A percentile compares a stretch with the other conserved stretches of the same genome.
These are phyloP conservation scores for Lunularia cruciata DNA, from an alignment of 225 moss, liverwort and hornwort species.

Conservation along the genomic window DNA sequence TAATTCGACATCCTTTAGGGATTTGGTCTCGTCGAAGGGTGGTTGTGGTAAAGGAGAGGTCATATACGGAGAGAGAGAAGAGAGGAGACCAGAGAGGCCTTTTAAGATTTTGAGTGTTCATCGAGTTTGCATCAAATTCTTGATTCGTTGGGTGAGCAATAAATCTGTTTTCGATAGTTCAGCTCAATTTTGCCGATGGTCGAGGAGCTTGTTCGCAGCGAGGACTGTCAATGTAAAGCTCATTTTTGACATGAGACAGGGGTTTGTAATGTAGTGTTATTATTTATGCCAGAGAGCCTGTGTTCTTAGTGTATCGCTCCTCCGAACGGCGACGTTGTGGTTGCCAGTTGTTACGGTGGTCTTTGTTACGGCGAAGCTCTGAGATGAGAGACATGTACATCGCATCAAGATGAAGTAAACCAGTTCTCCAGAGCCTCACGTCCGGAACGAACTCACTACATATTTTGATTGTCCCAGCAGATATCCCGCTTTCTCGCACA, in stretches of 20 bases:
- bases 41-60: conserved; percentile 29
- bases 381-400: not conserved
- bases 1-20: conserved; percentile 18
- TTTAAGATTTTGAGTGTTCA: conserved; percentile 17
- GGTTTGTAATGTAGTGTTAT: not conserved
- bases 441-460: too few relatives aligned
- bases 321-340: not conserved
- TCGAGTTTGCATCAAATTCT: conserved; percentile 25
- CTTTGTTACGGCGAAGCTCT: not conserved
- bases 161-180: conserved; percentile 18
- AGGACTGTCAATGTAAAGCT: not conserved
- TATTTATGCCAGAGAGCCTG: not conserved
- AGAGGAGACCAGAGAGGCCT: conserved; percentile 11
- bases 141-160: conserved; percentile 37
- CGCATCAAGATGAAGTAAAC: too few relatives aligned
- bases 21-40: conserved; percentile 18
- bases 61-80: conserved; percentile 29
- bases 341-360: not conserved
- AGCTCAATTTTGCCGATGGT: conserved; percentile 7
- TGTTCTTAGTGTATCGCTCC: not conserved
- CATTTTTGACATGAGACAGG: not conserved
- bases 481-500: too few relatives aligned
- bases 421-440: too few relatives aligned
- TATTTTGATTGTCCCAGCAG: too few relatives aligned
- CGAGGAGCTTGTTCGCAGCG: not conserved